Base-by-base conservation (phyloP, 2,329 filamentous ascomycete genomes). In the Fusarium kyushuense region DNA sequence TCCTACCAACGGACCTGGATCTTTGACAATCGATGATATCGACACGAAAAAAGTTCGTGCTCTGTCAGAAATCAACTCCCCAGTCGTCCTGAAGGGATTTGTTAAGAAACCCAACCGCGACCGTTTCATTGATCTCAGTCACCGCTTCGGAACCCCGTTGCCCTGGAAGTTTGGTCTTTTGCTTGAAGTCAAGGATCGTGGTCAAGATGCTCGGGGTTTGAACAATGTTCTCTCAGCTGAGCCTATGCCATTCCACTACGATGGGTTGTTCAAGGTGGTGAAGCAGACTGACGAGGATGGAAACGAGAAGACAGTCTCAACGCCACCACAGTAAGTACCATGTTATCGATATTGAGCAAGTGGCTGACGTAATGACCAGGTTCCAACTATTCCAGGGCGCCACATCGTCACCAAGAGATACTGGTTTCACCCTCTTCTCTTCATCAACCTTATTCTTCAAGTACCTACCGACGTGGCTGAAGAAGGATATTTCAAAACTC, bases 191-290 rank as follows among this genome's bases (percentile, higher is more conserved):
- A 84, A 84, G 63, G 84, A 86, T 63, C 77, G 77, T 3, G 83
- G 82, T 0, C 72, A 75, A 2, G 78, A 83, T 8, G 79, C 80
- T 1, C 75, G 78, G 13, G 79, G 82, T 1, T 74, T 82, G 21
- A 87, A 87, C 64, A 87, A 86, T 40, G 84, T 87, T 4, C 77
- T 86, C 3, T 85, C 83, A 0, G 79, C 81, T 3, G 84, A 87
- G 59, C 82, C 82, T 63, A 86, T 87, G 84, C 85, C 86, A 0
- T 86, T 86, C 73, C 86, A 88, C 65, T 88, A 82, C 36, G 86
- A 88, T 49, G 86, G 86, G 0, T 75, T 87, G 29, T 88, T 87
- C 78, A 87, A 87, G 69, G 83, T 84, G 0, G 78, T 79, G 12
- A 82, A 82, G 52, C 71, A 78, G 21, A 73, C 58, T 0, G 75